Conservation (phyloP, 2,329 filamentous ascomycete genomes). For the Mycosphaerella sp. region DNA sequence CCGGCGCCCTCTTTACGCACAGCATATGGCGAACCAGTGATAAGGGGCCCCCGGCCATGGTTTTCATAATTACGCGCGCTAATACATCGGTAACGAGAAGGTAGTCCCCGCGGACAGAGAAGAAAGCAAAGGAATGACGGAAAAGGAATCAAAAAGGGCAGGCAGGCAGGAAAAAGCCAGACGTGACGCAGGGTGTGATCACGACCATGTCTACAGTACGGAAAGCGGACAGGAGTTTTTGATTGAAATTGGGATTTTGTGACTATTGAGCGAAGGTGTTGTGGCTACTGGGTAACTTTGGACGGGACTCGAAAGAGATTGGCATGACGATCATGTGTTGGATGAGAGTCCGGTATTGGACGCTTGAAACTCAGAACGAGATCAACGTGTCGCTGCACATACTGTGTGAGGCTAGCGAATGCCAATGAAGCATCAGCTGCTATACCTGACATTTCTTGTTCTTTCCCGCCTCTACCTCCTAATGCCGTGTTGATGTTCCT, state of each 20-base stretch:
- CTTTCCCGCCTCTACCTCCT: too few relatives aligned
- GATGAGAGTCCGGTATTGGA: background rate
- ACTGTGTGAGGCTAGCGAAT: too few relatives aligned
- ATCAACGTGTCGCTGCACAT: too few relatives aligned
- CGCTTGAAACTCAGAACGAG: too few relatives aligned
- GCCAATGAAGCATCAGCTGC: too few relatives aligned
- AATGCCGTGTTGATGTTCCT: too few relatives aligned
- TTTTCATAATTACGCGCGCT: background rate
- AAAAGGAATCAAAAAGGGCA: background rate
- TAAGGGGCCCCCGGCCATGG: background rate
- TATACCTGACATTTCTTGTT: too few relatives aligned
- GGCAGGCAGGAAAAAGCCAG: background rate
- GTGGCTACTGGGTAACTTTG: background rate
- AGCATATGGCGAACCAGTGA: conserved; percentile 14
- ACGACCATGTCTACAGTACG: background rate
- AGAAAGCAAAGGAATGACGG: background rate
- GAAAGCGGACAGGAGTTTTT: background rate
- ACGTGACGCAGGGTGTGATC: background rate
- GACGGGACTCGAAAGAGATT: background rate
- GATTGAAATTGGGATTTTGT: background rate
- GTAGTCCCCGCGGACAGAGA: conserved; percentile 11
- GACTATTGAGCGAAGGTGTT: background rate
- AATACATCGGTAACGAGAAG: background rate
- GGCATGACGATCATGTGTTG: background rate
- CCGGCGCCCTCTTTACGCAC: conserved; percentile 9